phyloP scores from a whole-genome alignment of 805 yeast genomes.

The Cyberlindnera xishuangbannaensis region DNA sequence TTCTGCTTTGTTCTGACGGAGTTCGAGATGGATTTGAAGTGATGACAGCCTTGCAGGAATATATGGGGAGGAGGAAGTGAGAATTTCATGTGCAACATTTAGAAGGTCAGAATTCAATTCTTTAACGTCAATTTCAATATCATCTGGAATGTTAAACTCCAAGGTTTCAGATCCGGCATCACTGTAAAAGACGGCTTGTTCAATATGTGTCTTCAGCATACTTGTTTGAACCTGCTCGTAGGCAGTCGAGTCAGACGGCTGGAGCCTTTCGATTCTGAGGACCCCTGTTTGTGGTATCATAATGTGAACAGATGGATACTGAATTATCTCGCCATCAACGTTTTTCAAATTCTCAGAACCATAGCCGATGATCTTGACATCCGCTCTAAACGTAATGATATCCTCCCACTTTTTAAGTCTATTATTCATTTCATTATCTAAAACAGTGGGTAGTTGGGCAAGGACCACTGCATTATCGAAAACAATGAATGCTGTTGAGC shows the following conservation, averaged over 20 bases:
- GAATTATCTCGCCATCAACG: conserved; percentile 18
- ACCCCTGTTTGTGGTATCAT: conserved; percentile 57
- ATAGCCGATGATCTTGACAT: conserved; percentile 50
- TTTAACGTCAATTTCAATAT: conserved; percentile 36
- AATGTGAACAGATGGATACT: conserved; percentile 41
- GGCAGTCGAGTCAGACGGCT: conserved; percentile 16
- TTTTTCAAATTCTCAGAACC: conserved; percentile 42
- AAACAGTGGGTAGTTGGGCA: conserved; percentile 47
- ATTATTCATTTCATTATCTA: conserved; percentile 28
- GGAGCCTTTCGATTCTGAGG: conserved; percentile 47
- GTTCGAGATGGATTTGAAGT: conserved; percentile 42
- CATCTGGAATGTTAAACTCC: conserved; percentile 39
- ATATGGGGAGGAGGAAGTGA: conserved; percentile 49
- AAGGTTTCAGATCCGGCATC: conserved; percentile 38
- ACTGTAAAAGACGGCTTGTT: conserved; percentile 74
- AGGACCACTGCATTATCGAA: conserved; percentile 57
- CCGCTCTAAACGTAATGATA: conserved; percentile 48
- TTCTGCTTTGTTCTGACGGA: conserved; percentile 40
- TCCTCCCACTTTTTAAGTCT: conserved; percentile 75
- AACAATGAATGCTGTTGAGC: conserved; percentile 53
- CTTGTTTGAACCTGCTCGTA: conserved; percentile 28
- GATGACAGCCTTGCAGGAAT: conserved; percentile 50
- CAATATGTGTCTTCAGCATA: conserved; percentile 60
- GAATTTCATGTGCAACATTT: conserved; percentile 48
- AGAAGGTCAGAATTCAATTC: conserved; percentile 49